These are phyloP conservation scores for Panicum hallii DNA, from an alignment of 202 grass and related monocot genomes.

Conservation along the genomic window DNA sequence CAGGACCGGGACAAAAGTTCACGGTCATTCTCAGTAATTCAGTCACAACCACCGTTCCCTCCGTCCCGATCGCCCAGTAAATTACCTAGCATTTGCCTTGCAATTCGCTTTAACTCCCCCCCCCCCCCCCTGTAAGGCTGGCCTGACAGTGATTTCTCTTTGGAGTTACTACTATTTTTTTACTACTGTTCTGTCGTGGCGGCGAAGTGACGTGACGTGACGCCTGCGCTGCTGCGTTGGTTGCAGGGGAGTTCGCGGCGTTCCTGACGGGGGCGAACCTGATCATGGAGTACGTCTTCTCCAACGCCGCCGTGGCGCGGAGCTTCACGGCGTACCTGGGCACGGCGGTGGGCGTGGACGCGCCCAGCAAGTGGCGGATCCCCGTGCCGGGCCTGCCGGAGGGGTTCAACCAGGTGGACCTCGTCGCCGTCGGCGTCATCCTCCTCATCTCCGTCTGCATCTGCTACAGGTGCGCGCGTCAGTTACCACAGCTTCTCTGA, in stretches of 20 bases:
- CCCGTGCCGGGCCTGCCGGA: slow-evolving; percentile 61
- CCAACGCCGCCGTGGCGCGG: slow-evolving; percentile 93
- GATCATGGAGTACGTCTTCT: slow-evolving; percentile 99
- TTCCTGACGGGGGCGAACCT: slow-evolving; percentile 96
- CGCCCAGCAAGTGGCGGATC: slow-evolving; percentile 73
- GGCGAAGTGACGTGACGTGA: neutral
- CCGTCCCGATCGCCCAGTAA: neutral
- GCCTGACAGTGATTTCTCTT: neutral
- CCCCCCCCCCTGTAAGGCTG: neutral
- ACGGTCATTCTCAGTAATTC: neutral
- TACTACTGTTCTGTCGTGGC: neutral
- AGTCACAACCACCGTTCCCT: slow-evolving; percentile 8
- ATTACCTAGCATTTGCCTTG: neutral
- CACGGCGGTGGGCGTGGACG: slow-evolving; percentile 76
- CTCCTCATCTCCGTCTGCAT: slow-evolving; percentile 83
- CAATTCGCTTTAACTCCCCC: neutral
- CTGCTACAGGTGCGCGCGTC: slow-evolving; percentile 76
- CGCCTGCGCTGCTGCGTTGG: neutral
- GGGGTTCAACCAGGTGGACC: slow-evolving; percentile 86
- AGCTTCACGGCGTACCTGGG: slow-evolving; percentile 98
- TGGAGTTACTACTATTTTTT: neutral
- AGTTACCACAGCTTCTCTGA: neutral
- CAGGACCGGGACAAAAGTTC: neutral
- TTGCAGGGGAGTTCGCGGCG: slow-evolving; percentile 86
- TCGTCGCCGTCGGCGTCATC: slow-evolving; percentile 80